Evolutionary conservation across 176 grass and related monocot species (phyloP), one percentile per base, ranked within the genome.

Genomic region (Miscanthus lutarioriparius): DNA sequence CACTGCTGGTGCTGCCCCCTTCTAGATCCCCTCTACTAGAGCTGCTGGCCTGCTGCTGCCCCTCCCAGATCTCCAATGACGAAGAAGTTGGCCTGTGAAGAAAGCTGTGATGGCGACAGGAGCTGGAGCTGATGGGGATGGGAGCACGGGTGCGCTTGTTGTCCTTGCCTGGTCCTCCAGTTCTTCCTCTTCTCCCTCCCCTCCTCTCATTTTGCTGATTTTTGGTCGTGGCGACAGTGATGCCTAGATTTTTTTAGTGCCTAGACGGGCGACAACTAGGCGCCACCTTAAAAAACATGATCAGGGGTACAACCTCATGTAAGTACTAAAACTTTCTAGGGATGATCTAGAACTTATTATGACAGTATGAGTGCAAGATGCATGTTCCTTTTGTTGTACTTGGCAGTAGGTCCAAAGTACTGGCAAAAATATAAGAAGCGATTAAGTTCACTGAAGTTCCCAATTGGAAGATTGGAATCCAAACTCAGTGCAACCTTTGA

Each of bases 331-430:
- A 45, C 75, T 62, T 36, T 75, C 45, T 84, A 61, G 67, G 48
- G n/a, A 56, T 51, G 72, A 71, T 58, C 10, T 76, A 20, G 15
- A 80, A 35, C 27, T 80, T 32, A 6, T 80, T 80, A 67, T 33
- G 38, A 22, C 26, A 23, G 17, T 41, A 72, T 64, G 19, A 35
- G 38, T 72, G 53, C 27, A 38, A 72, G 66, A 74, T 79, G 16
- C 66, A 90, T 68, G 83, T 83, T 86, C 54, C 25, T 41, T 86
- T 41, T 56, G 44, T 43, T 75, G 48, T 77, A 85, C 70, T 26
- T 72, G 43, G 41, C 61, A 13, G 54, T 82, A 45, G 81, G 33
- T 47, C 25, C 51, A 73, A 32, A 72, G 10, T 33, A 73, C 68
- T 72, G 33, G 72, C 72, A 64, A 82, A 64, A 78, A 72, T 33